Evolutionary conservation across 2,329 filamentous ascomycete species (phyloP).

Genomic region (Zasmidium cellare): DNA sequence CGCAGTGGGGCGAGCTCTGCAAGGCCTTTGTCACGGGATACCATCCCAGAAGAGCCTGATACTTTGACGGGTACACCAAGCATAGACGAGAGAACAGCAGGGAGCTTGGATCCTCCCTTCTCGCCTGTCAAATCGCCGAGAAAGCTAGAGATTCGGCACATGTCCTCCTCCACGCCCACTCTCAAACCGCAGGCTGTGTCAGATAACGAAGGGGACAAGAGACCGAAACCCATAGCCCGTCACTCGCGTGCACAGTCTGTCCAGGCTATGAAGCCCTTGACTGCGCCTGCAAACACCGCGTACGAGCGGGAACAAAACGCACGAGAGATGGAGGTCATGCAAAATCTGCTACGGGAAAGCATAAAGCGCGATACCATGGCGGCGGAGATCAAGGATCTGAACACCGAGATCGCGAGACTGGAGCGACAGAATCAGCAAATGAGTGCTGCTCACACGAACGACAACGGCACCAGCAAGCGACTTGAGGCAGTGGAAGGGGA

Average conservation of each 20-base stretch:
- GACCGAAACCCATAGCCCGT: conserved; percentile 13
- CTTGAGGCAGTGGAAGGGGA: conserved; percentile 11
- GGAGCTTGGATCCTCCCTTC: conserved; percentile 4
- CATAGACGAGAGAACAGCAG: neutral
- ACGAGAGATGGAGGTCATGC: conserved; percentile 31
- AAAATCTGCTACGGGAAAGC: conserved; percentile 29
- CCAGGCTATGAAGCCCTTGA: conserved; percentile 14
- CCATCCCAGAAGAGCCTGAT: conserved; percentile 27
- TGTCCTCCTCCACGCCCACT: conserved; percentile 12
- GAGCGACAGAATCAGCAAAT: conserved; percentile 22
- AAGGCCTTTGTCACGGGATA: conserved; percentile 24
- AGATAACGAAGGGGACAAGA: conserved; percentile 26
- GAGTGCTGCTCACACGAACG: conserved; percentile 30
- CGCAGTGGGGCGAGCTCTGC: conserved; percentile 16
- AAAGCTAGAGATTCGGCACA: conserved; percentile 29
- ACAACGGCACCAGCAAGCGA: conserved; percentile 17
- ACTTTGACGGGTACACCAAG: conserved; percentile 1
- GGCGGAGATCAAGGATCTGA: conserved; percentile 27
- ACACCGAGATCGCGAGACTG: conserved; percentile 24
- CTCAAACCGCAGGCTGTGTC: conserved; percentile 25
- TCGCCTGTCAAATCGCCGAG: conserved; percentile 11
- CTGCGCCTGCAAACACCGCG: conserved; percentile 17
- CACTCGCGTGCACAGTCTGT: conserved; percentile 27
- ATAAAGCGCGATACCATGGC: conserved; percentile 26
- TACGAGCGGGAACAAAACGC: conserved; percentile 23